Percentiles rank a stretch among this genome's conserved stretches.
Conservation (phyloP, 352 stramenopile species). For the Globisporangium takayamanum region DNA sequence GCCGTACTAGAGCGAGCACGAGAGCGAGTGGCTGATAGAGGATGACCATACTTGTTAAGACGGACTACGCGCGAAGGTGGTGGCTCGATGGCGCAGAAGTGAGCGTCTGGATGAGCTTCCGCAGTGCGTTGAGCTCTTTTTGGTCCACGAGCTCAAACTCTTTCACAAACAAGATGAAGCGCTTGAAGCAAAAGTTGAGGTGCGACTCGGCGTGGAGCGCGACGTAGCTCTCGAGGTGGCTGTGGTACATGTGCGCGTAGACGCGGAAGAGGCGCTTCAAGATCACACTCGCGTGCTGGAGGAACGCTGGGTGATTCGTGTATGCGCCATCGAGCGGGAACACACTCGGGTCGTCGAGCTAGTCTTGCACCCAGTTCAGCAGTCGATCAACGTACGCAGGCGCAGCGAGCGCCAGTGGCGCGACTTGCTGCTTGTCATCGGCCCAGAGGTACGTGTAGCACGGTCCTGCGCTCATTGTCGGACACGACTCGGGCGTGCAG, state of each 20-base stretch:
- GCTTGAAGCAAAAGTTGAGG: slow-evolving; percentile 96
- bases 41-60: neutral
- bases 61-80: neutral
- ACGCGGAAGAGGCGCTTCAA: slow-evolving; percentile 96
- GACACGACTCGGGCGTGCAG: slow-evolving; percentile 54
- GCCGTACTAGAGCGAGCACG: too few relatives aligned
- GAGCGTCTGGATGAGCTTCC: slow-evolving; percentile 85
- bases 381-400: slow-evolving; percentile 83
- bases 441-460: slow-evolving; percentile 89
- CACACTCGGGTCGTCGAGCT: slow-evolving; percentile 69
- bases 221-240: slow-evolving; percentile 89
- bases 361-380: slow-evolving; percentile 80
- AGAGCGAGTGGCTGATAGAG: too few relatives aligned
- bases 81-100: neutral
- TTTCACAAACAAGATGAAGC: slow-evolving; percentile 95
- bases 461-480: slow-evolving; percentile 64
- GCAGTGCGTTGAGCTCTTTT: slow-evolving; percentile 92
- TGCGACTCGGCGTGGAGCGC: slow-evolving; percentile 90
- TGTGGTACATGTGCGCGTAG: slow-evolving; percentile 96
- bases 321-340: slow-evolving; percentile 37
- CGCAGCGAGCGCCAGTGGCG: slow-evolving; percentile 52
- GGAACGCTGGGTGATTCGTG: slow-evolving; percentile 33
- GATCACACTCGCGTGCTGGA: slow-evolving; percentile 65
- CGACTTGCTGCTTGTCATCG: slow-evolving; percentile 43
- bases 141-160: slow-evolving; percentile 91